Evolutionary conservation across 2,329 filamentous ascomycete species (phyloP), one percentile per base, ranked within the genome.

Genomic region (Bimuria novae-zelandiae): DNA sequence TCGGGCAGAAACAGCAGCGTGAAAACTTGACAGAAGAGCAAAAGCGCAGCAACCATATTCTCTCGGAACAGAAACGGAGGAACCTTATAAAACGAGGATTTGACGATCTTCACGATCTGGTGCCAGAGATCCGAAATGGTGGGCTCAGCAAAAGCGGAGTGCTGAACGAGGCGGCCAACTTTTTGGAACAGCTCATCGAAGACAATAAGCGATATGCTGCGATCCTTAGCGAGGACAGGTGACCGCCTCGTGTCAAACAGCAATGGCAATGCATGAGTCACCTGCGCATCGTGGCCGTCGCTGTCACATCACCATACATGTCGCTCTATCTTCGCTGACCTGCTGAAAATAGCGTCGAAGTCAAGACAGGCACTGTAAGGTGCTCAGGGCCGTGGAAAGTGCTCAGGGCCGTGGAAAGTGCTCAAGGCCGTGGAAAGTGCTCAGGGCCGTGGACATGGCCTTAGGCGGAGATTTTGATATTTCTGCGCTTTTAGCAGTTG

Each of bases 121-220:
- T 96, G 0, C 91, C 92, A 0, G 87, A 86, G 14, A 79, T 95
- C 10, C 83, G 82, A 50, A 86, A 84, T 22, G 88, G 89, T 7
- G 88, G 89, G 1, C 87, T 92, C 61, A 94, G 90, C 76, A 96
- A 95, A 77, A 92, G 89, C 68, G 87, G 85, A 7, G 88, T 91
- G 71, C 79, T 96, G 33, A 81, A 83, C 16, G 87, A 92, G 74
- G 84, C 89, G 3, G 89, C 86, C 12, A 87, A 90, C 59, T 95
- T 89, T 80, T 76, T 96, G n/a, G 85, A 92, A 57, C 83, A 87
- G 14, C 69, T 95, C 17, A 73, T 91, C 11, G 76, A 80, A 33
- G 89, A 86, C 4, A 96, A 95, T 27, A 54, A 60, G 12, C 46
- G 56, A 3, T 62, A 49, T 17, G 10, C 29, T 23, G 43, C 43